Conservation (phyloP, 1,284 basidiomycete species). For the Melampsora larici-populina region DNA sequence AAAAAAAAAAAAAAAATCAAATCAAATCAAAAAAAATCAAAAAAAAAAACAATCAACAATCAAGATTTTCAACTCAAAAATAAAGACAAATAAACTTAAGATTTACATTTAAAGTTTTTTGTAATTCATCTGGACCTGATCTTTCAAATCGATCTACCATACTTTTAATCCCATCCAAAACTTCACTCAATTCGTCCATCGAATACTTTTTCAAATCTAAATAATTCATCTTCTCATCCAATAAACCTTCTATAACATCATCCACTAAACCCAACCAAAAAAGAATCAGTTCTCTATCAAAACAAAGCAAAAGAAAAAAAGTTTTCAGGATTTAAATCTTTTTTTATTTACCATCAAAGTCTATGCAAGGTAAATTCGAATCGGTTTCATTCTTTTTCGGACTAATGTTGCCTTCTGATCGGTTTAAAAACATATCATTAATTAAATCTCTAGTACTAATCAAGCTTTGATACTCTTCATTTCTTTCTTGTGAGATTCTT, state of each 20-base stretch:
- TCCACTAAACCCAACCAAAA: slow-evolving; percentile 9
- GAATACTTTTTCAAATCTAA: background rate
- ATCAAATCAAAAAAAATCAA: no score
- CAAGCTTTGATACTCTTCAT: slow-evolving; percentile 5
- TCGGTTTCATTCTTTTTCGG: no score
- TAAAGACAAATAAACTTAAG: no score
- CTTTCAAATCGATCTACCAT: slow-evolving; percentile 14
- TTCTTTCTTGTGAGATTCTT: slow-evolving; percentile 8
- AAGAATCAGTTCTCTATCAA: background rate
- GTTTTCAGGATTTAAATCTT: no score
- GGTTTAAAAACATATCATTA: background rate
- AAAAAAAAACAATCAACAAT: no score
- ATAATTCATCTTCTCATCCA: background rate
- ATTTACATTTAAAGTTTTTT: slow-evolving; percentile 26
- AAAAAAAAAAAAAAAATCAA: background rate
- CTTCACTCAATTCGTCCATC: background rate
- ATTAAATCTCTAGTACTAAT: background rate
- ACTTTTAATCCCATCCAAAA: background rate
- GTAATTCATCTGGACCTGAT: background rate
- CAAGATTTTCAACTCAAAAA: no score
- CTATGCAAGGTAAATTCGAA: background rate
- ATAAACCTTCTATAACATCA: slow-evolving; percentile 18
- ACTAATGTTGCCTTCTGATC: no score
- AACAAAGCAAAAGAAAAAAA: background rate
- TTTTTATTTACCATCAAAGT: slow-evolving; percentile 38